Evolutionary conservation across 179 eudicot genomes (phyloP), one percentile per base, ranked within the genome.

Genomic region (Dionaea muscipula): DNA sequence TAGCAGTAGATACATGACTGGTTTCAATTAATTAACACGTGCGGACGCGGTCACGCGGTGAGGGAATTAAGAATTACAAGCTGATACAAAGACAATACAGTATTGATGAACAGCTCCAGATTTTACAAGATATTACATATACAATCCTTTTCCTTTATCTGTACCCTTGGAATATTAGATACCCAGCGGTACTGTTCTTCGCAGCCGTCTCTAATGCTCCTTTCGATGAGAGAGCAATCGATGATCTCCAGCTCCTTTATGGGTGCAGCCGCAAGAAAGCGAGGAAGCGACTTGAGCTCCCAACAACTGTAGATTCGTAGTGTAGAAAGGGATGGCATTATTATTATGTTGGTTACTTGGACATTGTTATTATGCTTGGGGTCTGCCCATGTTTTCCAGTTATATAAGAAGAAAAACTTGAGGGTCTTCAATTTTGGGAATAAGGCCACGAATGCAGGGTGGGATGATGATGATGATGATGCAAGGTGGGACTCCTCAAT

Each of bases 361-460:
- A 0, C 35, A 26, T 21, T 43, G 16, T 26, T 7, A 17, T 22
- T 26, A 8, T 31, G n/a, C 16, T 26, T 18, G 4, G 5, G 51
- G 45, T 51, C 18, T 10, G 52, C 12, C 71, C 68, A 66, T 16
- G 52, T 51, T 36, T 58, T 58, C 67, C 57, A 65, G 26, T 18
- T 51, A 20, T 44, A 54, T 71, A 71, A 51, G 19, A 26, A 31
- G 17, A 26, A 36, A 26, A 71, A 38, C 41, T 51, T 46, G 26
- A 71, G 71, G 22, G 61, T 65, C 64, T 66, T 59, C 57, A 71
- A 26, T 46, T 57, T 57, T 41, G 67, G 70, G 39, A 70, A 70
- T n/a, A n/a, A n/a, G n/a, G n/a, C n/a, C n/a, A n/a, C n/a, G n/a
- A n/a, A n/a, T 26, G 50, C 56, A 14, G 17, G 5, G n/a, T 0